A percentile compares a stretch with the other conserved stretches of the same genome.
Conservation (phyloP, 176 grass and related monocot species). For the Ampelocalamus luodianensis region DNA sequence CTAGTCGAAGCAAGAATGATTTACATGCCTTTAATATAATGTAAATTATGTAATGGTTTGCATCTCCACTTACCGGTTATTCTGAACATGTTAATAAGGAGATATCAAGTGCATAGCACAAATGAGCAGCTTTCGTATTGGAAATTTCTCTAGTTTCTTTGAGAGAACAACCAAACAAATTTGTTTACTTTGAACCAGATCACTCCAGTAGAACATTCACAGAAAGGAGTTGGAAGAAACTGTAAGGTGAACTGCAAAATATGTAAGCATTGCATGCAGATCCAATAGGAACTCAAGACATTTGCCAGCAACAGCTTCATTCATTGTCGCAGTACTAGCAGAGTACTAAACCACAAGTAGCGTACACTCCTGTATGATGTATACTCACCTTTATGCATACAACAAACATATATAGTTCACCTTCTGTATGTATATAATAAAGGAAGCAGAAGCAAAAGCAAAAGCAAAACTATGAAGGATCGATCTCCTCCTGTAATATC, state of each 20-base stretch:
- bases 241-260: neutral
- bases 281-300: neutral
- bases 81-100: too few species aligned
- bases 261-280: neutral
- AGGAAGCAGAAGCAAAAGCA: neutral
- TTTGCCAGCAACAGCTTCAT: neutral
- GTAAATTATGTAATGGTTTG: neutral
- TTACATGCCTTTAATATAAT: neutral
- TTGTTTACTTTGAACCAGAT: too few species aligned
- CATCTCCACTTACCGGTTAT: neutral
- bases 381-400: too few species aligned
- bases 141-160: too few species aligned
- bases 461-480: neutral
- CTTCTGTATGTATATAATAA: too few species aligned
- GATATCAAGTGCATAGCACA: too few species aligned
- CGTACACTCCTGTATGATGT: neutral
- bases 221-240: neutral
- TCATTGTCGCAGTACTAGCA: neutral
- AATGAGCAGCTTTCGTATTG: too few species aligned
- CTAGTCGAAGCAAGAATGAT: too few species aligned
- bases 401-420: neutral
- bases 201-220: neutral
- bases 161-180: too few species aligned
- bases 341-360: neutral
- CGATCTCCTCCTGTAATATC: neutral